Evolutionary conservation across 352 stramenopile genomes (phyloP).

Genomic region (Pythium phragmitis): DNA sequence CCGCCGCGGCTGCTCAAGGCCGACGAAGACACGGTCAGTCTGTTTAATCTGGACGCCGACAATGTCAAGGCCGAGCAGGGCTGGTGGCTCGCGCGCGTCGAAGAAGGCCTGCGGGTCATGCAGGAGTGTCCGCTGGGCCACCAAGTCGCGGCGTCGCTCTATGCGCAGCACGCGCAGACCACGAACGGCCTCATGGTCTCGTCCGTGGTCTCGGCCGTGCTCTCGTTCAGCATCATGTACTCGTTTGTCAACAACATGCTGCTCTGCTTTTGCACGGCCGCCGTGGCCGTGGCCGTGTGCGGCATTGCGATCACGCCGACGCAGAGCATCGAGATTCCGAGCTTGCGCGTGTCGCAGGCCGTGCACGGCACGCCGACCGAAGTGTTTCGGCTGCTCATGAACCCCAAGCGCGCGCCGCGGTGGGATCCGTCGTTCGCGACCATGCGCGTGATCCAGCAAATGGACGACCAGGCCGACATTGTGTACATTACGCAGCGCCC

Average conservation of each 20-base stretch:
- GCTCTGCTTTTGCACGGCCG: constrained; percentile 69
- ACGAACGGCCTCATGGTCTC: constrained; percentile 76
- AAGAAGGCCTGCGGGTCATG: constrained; percentile 82
- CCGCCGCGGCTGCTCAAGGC: constrained; percentile 69
- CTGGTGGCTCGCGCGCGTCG: constrained; percentile 83
- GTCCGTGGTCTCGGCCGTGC: constrained; percentile 55
- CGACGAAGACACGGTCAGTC: constrained; percentile 80
- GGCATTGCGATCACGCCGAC: constrained; percentile 69
- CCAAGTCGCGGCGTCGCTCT: constrained; percentile 75
- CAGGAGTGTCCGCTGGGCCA: constrained; percentile 83
- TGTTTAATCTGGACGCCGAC: constrained; percentile 87
- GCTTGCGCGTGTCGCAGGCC: constrained; percentile 80
- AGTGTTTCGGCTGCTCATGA: constrained; percentile 85
- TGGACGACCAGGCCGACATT: constrained; percentile 89
- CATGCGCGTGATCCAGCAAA: constrained; percentile 80
- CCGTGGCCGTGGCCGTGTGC: constrained; percentile 62
- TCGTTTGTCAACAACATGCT: constrained; percentile 85
- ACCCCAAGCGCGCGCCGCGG: constrained; percentile 76
- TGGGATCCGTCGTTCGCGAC: constrained; percentile 81
- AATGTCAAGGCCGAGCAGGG: constrained; percentile 81
- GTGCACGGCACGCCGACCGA: constrained; percentile 83
- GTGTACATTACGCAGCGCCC: constrained; percentile 85
- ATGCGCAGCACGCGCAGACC: constrained; percentile 74
- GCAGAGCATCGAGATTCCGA: constrained; percentile 77
- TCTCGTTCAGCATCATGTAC: constrained; percentile 87